Base-by-base conservation (phyloP, 352 stramenopile species). In the Discostella stelligera region DNA sequence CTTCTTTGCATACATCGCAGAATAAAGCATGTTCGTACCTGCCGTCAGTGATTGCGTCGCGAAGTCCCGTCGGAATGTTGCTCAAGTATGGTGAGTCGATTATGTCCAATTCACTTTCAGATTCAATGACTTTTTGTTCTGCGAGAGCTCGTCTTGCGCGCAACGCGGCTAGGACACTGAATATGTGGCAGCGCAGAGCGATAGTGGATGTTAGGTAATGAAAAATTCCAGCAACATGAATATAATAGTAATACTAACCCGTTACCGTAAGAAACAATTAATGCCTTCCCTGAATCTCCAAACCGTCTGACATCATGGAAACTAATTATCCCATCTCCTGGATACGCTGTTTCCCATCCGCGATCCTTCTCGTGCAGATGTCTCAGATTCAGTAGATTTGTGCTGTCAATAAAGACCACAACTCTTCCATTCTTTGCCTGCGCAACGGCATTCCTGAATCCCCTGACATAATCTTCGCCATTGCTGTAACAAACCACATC, bases 401-500 rank as follows among this genome's bases (percentile, higher is more conserved):
- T 94, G 44, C 76, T 90, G 77, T 95, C 91, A 46, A 95, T 79
- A 16, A 88, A 80, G 54, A 94, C 88, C 11, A 94, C 82, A 6
- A 94, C 80, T 52, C 89, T 66, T 21, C 89, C 89, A 49, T 74
- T 75, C 59, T 80, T 69, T 32, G 88, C 86, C 74, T 95, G 88
- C 11, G 56, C 64, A 8, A 94, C 44, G 3, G 89, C 89, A 79
- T 94, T 84, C 23, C 91, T 72, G 76, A 95, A 91, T 27, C 89
- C 91, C 37, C 79, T 65, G 25, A 83, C 87, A 68, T 94, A 95
- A 74, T 95, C 91, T 58, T 69, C 11, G 4, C 91, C 91, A 71
- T 94, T 95, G 21, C 80, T 92, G 62, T 88, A 94, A 69, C 89
- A 94, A 13, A 95, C 66, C 1, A 94, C 80, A 61, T 95, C 91